These are phyloP conservation scores for Mortierella sp. DNA, from an alignment of 371 early-diverging fungal species.

Conservation along the genomic window DNA sequence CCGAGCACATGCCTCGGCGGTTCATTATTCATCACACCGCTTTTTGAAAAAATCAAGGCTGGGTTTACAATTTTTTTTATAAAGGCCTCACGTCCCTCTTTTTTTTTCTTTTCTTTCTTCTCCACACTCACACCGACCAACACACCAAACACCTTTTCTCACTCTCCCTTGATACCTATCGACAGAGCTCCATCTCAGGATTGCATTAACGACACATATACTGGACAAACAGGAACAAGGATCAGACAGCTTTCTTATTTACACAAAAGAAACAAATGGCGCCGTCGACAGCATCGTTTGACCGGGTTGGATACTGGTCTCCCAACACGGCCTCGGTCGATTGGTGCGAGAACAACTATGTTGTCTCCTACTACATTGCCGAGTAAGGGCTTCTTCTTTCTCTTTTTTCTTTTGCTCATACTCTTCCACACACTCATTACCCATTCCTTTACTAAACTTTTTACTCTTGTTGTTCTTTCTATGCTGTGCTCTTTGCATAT, in stretches of 20 bases:
- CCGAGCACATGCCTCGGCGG: slow-evolving; percentile 9
- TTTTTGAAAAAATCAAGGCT: background rate
- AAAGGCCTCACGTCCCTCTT: background rate
- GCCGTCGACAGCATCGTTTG: slow-evolving; percentile 44
- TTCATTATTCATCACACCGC: background rate
- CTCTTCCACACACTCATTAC: too few species aligned
- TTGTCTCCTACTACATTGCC: slow-evolving; percentile 55
- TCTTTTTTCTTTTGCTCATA: background rate
- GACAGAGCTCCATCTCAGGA: background rate
- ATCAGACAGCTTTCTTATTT: background rate
- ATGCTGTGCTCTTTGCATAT: background rate
- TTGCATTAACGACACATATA: background rate
- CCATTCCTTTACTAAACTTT: background rate
- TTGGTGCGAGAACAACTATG: slow-evolving; percentile 60
- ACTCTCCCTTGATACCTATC: background rate
- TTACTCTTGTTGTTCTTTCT: background rate
- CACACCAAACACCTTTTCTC: background rate
- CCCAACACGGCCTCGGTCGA: slow-evolving; percentile 56
- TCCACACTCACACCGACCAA: background rate
- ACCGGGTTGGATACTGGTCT: slow-evolving; percentile 53
- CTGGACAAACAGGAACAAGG: background rate
- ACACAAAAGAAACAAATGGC: slow-evolving; percentile 21
- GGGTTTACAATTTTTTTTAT: background rate
- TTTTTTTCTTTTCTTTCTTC: background rate
- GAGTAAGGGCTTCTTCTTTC: slow-evolving; percentile 32